Evolutionary conservation across 2,329 filamentous ascomycete species (phyloP), one percentile per base, ranked within the genome.

Genomic region (Sporothrix pallida): DNA sequence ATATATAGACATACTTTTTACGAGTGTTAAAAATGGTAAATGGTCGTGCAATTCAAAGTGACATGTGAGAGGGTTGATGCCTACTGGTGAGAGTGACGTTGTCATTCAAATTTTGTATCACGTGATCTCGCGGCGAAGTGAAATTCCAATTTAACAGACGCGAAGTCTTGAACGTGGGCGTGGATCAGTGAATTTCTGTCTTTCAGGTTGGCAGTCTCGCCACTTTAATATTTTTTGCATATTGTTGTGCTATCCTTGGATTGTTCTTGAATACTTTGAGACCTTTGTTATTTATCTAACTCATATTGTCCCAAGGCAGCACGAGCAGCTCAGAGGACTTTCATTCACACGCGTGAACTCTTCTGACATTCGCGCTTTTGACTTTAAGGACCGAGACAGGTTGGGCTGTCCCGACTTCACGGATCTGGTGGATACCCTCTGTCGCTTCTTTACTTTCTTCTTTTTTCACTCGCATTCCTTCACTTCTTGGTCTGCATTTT

Each of bases 71-170:
- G 46, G 10, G 46, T 48, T 12, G 46, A 23, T 54, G 52, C 20
- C 9, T 3, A 9, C n/a, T 17, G 52, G 56, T 60, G 23, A 60
- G 15, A 23, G 31, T 13, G 56, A 10, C 9, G 23, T 60, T 9
- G 2, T 31, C 17, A 5, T 5, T 68, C 17, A n/a, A 52, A 52
- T 5, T 8, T 37, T 0, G 15, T 15, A 15, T 67, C 70, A 72
- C 70, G 70, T 71, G 70, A 71, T 17, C 13, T 37, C 70, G 70
- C 26, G 70, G 44, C 54, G 26, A 72, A 23, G 20, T 46, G 13
- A 60, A 70, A 65, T 46, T 6, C 7, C 62, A 26, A 48, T 48
- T 17, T 48, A 52, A n/a, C 13, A 23, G 52, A 52, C 65, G 65
- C 65, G 65, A 37, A 4, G 44, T 17, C 62, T 48, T 42, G 62